A percentile compares a stretch with the other conserved stretches of the same genome.
phyloP scores from a whole-genome alignment of 352 stramenopile genomes.

The Phytophthora sp. region DNA sequence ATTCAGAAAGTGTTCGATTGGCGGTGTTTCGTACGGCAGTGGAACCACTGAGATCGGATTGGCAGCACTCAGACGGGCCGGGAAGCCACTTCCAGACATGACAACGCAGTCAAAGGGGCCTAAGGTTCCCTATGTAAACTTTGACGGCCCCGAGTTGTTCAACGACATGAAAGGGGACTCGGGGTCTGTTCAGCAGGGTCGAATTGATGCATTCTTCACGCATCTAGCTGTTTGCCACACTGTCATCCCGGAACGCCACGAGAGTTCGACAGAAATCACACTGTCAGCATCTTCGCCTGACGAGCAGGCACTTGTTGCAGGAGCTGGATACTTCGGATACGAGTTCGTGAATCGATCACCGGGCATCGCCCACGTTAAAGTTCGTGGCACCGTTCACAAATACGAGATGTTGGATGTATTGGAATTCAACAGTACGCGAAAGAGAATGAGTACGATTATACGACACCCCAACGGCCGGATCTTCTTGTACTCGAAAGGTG shows the following conservation, averaged over 20 bases:
- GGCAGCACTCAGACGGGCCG: conserved; percentile 63
- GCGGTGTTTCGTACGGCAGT: conserved; percentile 87
- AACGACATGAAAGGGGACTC: conserved; percentile 69
- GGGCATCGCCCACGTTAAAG: conserved; percentile 51
- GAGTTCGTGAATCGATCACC: conserved; percentile 74
- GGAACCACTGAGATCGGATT: conserved; percentile 86
- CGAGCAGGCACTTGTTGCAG: conserved; percentile 87
- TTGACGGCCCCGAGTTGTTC: conserved; percentile 71
- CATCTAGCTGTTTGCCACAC: conserved; percentile 94
- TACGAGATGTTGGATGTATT: conserved; percentile 90
- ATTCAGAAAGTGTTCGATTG: conserved; percentile 94
- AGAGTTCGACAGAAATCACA: conserved; percentile 66
- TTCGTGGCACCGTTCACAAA: conserved; percentile 47
- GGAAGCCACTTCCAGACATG: conserved; percentile 56
- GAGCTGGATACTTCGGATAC: conserved; percentile 76
- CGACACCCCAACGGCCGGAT: conserved; percentile 61
- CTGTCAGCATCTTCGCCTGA: conserved; percentile 84
- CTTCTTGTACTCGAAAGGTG: conserved; percentile 78
- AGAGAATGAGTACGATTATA: conserved; percentile 94
- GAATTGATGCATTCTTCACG: conserved; percentile 82
- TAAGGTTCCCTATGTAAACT: conserved; percentile 76
- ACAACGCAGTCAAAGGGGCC: conserved; percentile 21
- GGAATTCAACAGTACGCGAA: conserved; percentile 93
- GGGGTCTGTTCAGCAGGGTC: conserved; percentile 48
- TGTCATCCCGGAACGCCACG: conserved; percentile 95